A percentile compares a stretch with the other conserved stretches of the same genome.
Evolutionary conservation across 2,329 filamentous ascomycete species (phyloP).

Genomic region (Lachnum nothofagi): DNA sequence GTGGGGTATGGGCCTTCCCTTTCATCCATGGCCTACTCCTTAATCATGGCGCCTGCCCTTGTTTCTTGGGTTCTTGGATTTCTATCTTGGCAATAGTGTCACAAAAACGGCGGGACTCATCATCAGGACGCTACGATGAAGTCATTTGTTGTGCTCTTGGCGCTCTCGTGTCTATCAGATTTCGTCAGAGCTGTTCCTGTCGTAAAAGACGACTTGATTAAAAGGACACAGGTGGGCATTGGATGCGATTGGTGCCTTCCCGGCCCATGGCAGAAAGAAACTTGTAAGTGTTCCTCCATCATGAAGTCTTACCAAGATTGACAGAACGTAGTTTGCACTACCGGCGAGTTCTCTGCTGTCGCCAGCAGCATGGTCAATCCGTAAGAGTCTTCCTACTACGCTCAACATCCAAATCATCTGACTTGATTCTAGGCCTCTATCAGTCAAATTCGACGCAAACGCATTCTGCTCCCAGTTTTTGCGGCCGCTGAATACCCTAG

Average conservation of each 20-base stretch:
- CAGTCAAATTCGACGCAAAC: slow-evolving; percentile 9
- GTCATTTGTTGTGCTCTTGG: not conserved
- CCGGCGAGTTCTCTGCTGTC: slow-evolving; percentile 12
- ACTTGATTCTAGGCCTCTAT: not conserved
- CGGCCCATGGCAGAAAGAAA: slow-evolving; percentile 9
- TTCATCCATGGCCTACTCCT: too few relatives aligned
- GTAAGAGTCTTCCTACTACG: not conserved
- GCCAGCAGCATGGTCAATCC: slow-evolving; percentile 16
- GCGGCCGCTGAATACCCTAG: slow-evolving; percentile 7
- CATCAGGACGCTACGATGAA: too few relatives aligned
- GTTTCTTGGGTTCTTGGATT: not conserved
- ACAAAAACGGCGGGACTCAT: too few relatives aligned
- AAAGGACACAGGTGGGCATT: slow-evolving; percentile 4
- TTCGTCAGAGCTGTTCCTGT: not conserved
- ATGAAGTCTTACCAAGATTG: not conserved
- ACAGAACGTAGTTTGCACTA: slow-evolving; percentile 9
- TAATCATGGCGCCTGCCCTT: not conserved
- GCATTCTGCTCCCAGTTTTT: slow-evolving; percentile 15
- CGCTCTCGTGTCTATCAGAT: slow-evolving; percentile 1
- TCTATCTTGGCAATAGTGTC: too few relatives aligned
- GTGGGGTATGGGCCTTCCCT: not conserved
- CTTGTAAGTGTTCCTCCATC: slow-evolving; percentile 1
- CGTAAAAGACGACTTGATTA: slow-evolving; percentile 1
- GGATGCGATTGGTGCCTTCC: slow-evolving; percentile 8
- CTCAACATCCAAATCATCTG: not conserved